Evolutionary conservation across 2,329 filamentous ascomycete genomes (phyloP).

Genomic region (Apiospora rasikravindrae): DNA sequence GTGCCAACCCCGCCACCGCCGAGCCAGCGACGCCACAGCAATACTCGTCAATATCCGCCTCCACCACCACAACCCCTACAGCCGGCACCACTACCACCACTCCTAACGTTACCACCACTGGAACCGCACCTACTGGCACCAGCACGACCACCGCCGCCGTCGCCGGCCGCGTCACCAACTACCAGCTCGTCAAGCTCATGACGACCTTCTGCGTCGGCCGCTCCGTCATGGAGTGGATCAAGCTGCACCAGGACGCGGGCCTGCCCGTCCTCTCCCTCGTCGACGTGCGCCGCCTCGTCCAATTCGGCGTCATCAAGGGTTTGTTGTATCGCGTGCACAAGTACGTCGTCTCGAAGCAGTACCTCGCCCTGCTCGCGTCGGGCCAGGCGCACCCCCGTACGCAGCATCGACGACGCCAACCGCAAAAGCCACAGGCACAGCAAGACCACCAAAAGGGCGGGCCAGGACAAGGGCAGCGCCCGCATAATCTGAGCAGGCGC

Average conservation of each 20-base stretch:
- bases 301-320: conserved; percentile 95
- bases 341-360: conserved; percentile 76
- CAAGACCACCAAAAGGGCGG: conserved; percentile 28
- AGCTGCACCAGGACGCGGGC: conserved; percentile 70
- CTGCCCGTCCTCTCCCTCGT: conserved; percentile 74
- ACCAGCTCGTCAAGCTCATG: conserved; percentile 81
- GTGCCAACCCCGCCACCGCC: not conserved
- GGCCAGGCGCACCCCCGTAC: conserved; percentile 50
- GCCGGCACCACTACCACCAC: conserved; percentile 19
- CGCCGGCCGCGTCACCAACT: conserved; percentile 53
- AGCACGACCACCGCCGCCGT: not conserved
- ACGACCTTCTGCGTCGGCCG: conserved; percentile 82
- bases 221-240: conserved; percentile 86
- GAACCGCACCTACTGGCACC: not conserved
- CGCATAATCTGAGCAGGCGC: not conserved
- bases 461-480: conserved; percentile 20
- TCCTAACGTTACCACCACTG: not conserved
- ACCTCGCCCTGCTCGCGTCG: conserved; percentile 60
- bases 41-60: not conserved
- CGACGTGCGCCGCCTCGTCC: conserved; percentile 89
- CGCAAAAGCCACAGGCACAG: conserved; percentile 6
- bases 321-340: conserved; percentile 93
- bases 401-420: not conserved
- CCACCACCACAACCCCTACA: not conserved
- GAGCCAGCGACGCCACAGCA: not conserved